Conservation (phyloP, 306 rosid genomes). For the Dryas octopetala region DNA sequence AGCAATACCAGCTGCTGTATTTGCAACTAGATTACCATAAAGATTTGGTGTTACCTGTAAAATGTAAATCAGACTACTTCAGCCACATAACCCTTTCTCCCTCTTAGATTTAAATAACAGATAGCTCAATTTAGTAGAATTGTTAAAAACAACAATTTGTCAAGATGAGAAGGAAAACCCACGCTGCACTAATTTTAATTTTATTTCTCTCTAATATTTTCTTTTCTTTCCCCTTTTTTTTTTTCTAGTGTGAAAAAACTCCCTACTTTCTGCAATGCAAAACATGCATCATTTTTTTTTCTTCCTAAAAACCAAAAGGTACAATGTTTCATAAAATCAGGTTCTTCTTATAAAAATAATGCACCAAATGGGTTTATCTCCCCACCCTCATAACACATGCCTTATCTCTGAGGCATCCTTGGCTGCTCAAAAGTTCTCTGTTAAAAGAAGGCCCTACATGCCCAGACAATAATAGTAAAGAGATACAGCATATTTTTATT, state of each 20-base stretch:
- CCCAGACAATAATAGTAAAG: not conserved
- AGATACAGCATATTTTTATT: not conserved
- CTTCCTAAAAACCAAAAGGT: not conserved
- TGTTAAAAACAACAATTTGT: not conserved
- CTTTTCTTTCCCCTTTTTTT: not conserved
- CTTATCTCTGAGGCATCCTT: not conserved
- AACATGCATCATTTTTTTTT: not conserved
- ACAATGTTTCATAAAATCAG: not conserved
- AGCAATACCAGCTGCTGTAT: conserved; percentile 88
- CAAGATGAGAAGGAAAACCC: not conserved
- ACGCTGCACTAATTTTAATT: not conserved
- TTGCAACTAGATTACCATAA: conserved; percentile 85
- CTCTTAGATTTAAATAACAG: conserved; percentile 1
- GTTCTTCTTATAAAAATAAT: not conserved
- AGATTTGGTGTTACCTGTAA: conserved; percentile 88
- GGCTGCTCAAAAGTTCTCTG: not conserved
- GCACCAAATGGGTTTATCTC: not conserved
- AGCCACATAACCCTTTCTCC: conserved; percentile 11
- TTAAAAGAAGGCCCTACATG: not conserved
- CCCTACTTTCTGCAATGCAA: not conserved
- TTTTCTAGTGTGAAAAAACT: not conserved
- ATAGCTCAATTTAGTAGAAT: not conserved
- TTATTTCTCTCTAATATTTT: not conserved
- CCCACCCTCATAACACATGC: not conserved
- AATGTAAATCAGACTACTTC: conserved; percentile 13